Conservation (phyloP, 2,329 filamentous ascomycete species). For the Fusarium robinianum region DNA sequence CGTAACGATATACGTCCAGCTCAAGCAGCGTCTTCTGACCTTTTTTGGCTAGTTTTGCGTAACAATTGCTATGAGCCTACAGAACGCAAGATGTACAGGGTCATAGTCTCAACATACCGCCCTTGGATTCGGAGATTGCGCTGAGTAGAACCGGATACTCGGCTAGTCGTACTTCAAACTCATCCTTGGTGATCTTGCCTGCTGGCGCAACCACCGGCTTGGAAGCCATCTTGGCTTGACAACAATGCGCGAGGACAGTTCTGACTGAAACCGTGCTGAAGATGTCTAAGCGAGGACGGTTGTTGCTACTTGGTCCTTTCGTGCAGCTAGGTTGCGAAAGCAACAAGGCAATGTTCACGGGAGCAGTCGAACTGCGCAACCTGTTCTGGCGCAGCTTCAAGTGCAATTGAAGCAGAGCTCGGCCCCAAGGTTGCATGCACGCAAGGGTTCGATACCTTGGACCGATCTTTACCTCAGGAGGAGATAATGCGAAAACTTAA, state of each 20-base stretch:
- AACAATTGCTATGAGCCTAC: constrained; percentile 7
- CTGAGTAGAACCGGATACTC: constrained; percentile 49
- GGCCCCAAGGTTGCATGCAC: too few species aligned
- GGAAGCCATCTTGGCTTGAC: constrained; percentile 21
- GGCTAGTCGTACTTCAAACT: constrained; percentile 45
- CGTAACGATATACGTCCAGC: constrained; percentile 65
- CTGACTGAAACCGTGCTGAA: not conserved
- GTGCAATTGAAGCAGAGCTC: too few species aligned
- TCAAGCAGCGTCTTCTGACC: constrained; percentile 57
- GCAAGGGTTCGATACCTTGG: too few species aligned
- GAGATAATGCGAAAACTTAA: not conserved
- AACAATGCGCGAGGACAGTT: not conserved
- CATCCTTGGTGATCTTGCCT: constrained; percentile 34
- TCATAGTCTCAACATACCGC: constrained; percentile 41
- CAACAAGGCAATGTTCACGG: too few species aligned
- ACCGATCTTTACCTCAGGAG: too few species aligned
- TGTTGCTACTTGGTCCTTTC: too few species aligned
- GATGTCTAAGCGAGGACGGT: not conserved
- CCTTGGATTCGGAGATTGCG: constrained; percentile 51
- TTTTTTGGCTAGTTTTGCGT: constrained; percentile 46
- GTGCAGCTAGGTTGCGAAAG: too few species aligned
- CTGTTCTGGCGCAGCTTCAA: too few species aligned
- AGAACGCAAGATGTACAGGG: not conserved
- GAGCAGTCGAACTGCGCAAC: too few species aligned
- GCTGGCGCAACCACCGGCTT: constrained; percentile 14